These are phyloP conservation scores for Casuarina equisetifolia DNA, from an alignment of 306 rosid species.

Conservation along the genomic window DNA sequence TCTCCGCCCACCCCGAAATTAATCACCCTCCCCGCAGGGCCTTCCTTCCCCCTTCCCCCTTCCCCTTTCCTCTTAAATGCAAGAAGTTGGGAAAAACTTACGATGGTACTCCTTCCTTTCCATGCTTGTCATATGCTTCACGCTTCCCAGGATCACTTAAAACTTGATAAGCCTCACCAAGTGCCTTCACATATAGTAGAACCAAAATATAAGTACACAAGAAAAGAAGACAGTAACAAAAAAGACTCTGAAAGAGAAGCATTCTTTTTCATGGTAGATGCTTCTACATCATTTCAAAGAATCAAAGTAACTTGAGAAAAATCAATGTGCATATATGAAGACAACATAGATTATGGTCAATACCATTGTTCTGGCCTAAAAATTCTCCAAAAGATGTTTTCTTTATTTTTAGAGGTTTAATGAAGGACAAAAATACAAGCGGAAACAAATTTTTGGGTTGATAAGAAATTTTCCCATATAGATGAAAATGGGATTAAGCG, in stretches of 20 bases:
- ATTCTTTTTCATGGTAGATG: background rate
- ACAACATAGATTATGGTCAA: background rate
- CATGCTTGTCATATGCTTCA: conserved; percentile 76
- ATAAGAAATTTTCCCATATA: no score
- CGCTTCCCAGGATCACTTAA: conserved; percentile 93
- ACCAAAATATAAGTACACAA: conserved; percentile 22
- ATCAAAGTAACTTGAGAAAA: background rate
- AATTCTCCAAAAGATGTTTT: no score
- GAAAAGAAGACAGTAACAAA: background rate
- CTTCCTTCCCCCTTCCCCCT: no score
- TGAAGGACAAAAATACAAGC: no score
- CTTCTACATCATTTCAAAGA: background rate
- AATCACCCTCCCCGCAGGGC: no score
- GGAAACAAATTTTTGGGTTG: no score
- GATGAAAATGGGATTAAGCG: no score
- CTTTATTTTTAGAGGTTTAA: no score
- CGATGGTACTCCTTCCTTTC: conserved; percentile 76
- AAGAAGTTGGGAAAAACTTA: conserved; percentile 50
- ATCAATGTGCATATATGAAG: background rate
- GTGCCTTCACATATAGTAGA: conserved; percentile 48
- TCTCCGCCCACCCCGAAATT: background rate
- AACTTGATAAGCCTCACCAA: conserved; percentile 99
- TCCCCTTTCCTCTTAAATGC: background rate
- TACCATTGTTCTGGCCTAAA: no score
- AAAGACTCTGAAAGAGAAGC: conserved; percentile 11